Conservation (phyloP, 176 grass and related monocot genomes). For the Hsuehochloa calcarea region DNA sequence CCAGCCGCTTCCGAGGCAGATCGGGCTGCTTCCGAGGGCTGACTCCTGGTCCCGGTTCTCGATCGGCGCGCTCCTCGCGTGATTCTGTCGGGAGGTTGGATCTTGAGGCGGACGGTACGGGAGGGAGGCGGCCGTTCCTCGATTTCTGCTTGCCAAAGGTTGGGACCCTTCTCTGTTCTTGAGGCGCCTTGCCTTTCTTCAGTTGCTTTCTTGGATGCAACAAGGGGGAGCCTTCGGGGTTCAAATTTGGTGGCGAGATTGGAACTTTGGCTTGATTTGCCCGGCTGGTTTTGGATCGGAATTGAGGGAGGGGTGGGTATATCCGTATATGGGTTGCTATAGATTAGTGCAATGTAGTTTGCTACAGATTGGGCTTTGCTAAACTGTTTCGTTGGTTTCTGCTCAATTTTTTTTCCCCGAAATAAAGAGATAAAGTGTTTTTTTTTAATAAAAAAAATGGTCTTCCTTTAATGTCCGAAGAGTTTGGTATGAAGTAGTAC, state of each 20-base stretch:
- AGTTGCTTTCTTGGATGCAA: background rate
- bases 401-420: background rate
- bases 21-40: constrained; percentile 26
- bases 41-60: background rate
- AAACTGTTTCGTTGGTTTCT: constrained; percentile 2
- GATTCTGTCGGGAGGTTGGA: constrained; percentile 19
- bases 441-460: background rate
- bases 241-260: constrained; percentile 10
- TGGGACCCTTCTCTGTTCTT: constrained; percentile 16
- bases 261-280: background rate
- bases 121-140: background rate
- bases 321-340: background rate
- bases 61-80: constrained; percentile 1
- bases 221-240: background rate
- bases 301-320: background rate
- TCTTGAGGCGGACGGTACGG: constrained; percentile 36
- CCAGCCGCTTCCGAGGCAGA: constrained; percentile 24
- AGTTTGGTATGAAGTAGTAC: constrained; percentile 1
- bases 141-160: constrained; percentile 27
- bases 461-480: background rate
- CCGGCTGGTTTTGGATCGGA: background rate
- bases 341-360: constrained; percentile 30
- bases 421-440: background rate
- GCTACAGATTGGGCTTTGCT: background rate
- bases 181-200: background rate